Conservation (phyloP, 225 moss, liverwort and hornwort genomes). For the Anthoceros angustus region DNA sequence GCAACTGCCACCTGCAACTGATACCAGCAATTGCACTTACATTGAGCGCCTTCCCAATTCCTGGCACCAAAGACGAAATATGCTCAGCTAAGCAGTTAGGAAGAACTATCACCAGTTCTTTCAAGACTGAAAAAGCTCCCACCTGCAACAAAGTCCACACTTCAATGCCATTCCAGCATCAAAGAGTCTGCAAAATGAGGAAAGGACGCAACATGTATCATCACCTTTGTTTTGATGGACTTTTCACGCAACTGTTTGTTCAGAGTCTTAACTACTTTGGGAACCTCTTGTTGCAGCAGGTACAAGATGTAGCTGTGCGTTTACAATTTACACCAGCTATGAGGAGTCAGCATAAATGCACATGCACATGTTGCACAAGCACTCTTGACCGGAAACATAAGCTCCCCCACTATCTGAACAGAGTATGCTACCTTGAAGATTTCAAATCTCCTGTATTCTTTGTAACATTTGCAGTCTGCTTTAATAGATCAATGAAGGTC, state of each 20-base stretch:
- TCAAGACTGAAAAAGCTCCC: conserved; percentile 96
- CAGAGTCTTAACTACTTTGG: conserved; percentile 90
- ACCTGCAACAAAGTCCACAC: conserved; percentile 32
- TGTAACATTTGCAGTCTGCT: conserved; percentile 92
- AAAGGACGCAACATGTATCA: background rate
- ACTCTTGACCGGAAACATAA: background rate
- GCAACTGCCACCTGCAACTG: background rate
- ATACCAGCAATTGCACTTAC: conserved; percentile 27
- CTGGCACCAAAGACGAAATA: conserved; percentile 86
- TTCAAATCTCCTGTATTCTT: conserved; percentile 73
- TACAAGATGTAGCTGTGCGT: conserved; percentile 53
- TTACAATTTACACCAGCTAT: background rate
- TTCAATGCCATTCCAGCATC: background rate
- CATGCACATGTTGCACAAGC: too few species aligned
- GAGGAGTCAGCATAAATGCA: background rate
- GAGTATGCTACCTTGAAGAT: conserved; percentile 43
- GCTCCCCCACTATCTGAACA: background rate
- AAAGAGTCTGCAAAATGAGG: background rate
- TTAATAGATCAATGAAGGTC: conserved; percentile 91
- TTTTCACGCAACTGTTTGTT: conserved; percentile 94
- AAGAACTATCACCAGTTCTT: conserved; percentile 93
- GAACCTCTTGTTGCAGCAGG: conserved; percentile 83
- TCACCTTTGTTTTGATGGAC: conserved; percentile 95
- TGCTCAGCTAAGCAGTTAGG: conserved; percentile 90
- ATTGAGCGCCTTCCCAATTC: conserved; percentile 93